phyloP scores from a whole-genome alignment of 805 yeast species.

The Wickerhamomyces hampshirensis region DNA sequence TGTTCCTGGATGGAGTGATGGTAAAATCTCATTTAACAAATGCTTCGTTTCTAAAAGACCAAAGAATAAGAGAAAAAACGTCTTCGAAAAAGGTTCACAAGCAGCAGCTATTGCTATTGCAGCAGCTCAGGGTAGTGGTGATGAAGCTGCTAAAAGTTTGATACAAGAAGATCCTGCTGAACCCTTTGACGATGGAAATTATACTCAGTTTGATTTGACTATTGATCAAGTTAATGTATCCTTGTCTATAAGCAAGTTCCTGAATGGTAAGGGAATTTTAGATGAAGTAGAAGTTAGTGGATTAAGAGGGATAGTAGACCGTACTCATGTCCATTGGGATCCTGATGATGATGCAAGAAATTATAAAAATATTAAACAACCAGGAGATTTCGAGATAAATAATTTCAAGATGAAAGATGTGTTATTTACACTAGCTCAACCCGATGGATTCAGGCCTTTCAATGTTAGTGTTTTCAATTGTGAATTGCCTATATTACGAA shows the following conservation, averaged over 20 bases:
- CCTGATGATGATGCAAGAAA: slow-evolving; percentile 79
- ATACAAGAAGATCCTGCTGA: slow-evolving; percentile 24
- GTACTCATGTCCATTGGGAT: slow-evolving; percentile 82
- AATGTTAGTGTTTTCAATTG: slow-evolving; percentile 85
- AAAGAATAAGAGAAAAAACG: slow-evolving; percentile 36
- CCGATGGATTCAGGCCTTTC: slow-evolving; percentile 75
- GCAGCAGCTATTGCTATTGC: slow-evolving; percentile 49
- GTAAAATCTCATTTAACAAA: slow-evolving; percentile 76
- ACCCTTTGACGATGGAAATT: slow-evolving; percentile 80
- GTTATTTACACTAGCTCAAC: slow-evolving; percentile 76
- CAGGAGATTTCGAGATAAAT: slow-evolving; percentile 93
- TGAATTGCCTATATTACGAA: slow-evolving; percentile 72
- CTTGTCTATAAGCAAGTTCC: slow-evolving; percentile 78
- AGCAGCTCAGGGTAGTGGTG: slow-evolving; percentile 3
- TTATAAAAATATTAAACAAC: slow-evolving; percentile 64
- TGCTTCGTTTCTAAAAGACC: slow-evolving; percentile 88
- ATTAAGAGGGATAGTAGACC: slow-evolving; percentile 85
- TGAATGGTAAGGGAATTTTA: slow-evolving; percentile 83
- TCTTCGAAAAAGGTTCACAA: slow-evolving; percentile 68
- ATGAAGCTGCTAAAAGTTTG: slow-evolving; percentile 5
- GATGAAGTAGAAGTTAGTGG: slow-evolving; percentile 80
- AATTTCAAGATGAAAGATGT: slow-evolving; percentile 81
- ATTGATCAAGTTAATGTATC: slow-evolving; percentile 82
- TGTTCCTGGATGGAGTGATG: slow-evolving; percentile 90
- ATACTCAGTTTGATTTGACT: slow-evolving; percentile 90